phyloP scores from a whole-genome alignment of 2,329 filamentous ascomycete genomes.

The Aspergillus tubingensis region DNA sequence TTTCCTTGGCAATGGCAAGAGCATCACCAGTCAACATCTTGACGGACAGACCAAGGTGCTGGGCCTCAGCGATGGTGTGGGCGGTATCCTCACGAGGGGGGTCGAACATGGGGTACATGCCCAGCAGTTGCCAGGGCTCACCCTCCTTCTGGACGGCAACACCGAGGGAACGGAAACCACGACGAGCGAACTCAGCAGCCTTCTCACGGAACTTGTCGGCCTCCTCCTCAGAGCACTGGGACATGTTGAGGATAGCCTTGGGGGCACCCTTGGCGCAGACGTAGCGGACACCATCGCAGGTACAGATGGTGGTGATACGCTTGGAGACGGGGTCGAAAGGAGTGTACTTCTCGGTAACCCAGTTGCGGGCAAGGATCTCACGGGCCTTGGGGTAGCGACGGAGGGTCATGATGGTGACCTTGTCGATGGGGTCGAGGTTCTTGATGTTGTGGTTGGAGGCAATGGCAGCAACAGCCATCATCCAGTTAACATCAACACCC shows the following conservation, averaged over 20 bases:
- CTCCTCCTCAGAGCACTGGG: slow-evolving; percentile 66
- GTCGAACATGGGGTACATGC: slow-evolving; percentile 79
- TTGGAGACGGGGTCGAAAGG: slow-evolving; percentile 74
- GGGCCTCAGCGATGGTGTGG: slow-evolving; percentile 74
- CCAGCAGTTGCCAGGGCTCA: slow-evolving; percentile 71
- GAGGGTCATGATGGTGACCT: slow-evolving; percentile 74
- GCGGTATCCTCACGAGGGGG: slow-evolving; percentile 77
- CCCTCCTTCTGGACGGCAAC: slow-evolving; percentile 77
- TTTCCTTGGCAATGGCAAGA: slow-evolving; percentile 78
- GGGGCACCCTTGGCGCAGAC: slow-evolving; percentile 76
- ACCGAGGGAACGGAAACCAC: slow-evolving; percentile 79
- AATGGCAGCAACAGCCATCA: slow-evolving; percentile 78
- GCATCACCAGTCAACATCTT: slow-evolving; percentile 84
- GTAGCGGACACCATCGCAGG: slow-evolving; percentile 69
- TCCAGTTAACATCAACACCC: slow-evolving; percentile 78
- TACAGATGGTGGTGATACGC: slow-evolving; percentile 71
- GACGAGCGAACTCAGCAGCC: slow-evolving; percentile 72
- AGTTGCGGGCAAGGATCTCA: slow-evolving; percentile 73
- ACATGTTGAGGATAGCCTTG: slow-evolving; percentile 71
- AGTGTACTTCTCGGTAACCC: slow-evolving; percentile 76
- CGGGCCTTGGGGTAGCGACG: slow-evolving; percentile 76
- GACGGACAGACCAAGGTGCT: slow-evolving; percentile 73
- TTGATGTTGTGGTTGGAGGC: slow-evolving; percentile 78
- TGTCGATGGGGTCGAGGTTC: slow-evolving; percentile 77
- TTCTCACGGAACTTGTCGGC: slow-evolving; percentile 70